Base-by-base conservation (phyloP, 768 basidiomycete species). In the Chlorophyllum brunneum region DNA sequence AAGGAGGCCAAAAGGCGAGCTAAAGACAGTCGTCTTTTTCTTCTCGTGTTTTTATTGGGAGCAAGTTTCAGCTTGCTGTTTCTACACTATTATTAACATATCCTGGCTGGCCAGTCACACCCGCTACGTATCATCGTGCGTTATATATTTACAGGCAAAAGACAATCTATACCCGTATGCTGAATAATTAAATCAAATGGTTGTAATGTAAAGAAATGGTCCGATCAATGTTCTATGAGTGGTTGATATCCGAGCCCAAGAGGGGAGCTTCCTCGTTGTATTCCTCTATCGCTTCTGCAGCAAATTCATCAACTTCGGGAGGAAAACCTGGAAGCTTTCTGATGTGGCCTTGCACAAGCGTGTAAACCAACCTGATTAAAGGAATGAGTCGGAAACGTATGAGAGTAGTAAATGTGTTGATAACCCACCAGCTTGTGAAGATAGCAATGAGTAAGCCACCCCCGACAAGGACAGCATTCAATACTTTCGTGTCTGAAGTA, bases 51-150 rank as follows among this genome's bases (percentile, higher is more conserved):
- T 70, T 78, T 99, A 51, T 73, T 98, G 34, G 92, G 95, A 15
- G 93, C 95, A 6, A 92, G 88, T 67, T 67, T 97, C 58, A 92
- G 92, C 42, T 67, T 99, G 57, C 73, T 99, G 39, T 99, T 98
- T 78, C 69, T 98, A 59, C 94, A 98, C 67, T 86, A 87, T 69
- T 98, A 97, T 70, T 91, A 71, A 72, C 58, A 20, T 51, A 22
- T 27, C 29, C 23, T 40, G 24, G 29, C 42, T 26, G 29, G 34
- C 37, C 30, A 8, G 37, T 46, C 33, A 16, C 8, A 36, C 23
- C 33, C 45, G 44, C 54, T 52, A 27, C 58, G 40, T 37, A 20
- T 30, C 43, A 59, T 51, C 49, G 38, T 60, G 53, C 31, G 56
- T 44, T 56, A 48, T 51, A 49, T 55, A 40, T 51, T 47, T 59